Conservation (phyloP, 129 eudicot species). For the Centrapalus pauciflorus region DNA sequence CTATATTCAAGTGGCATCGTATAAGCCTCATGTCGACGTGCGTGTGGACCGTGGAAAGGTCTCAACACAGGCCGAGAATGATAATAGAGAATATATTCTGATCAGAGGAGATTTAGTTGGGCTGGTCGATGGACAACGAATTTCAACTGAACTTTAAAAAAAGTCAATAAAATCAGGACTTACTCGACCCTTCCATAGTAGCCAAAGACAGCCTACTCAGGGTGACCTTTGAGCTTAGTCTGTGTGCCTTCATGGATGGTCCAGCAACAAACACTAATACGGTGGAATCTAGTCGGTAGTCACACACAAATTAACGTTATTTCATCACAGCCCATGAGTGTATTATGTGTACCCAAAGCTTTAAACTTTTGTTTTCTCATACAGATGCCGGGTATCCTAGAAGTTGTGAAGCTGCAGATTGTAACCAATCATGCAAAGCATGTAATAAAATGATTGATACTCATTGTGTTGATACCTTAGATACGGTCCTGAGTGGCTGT, state of each 20-base stretch:
- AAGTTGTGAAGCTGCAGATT: not conserved
- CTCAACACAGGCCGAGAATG: not conserved
- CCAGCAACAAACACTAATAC: not conserved
- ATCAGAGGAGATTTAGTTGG: constrained; percentile 1
- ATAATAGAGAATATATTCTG: constrained; percentile 27
- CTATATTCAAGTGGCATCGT: constrained; percentile 4
- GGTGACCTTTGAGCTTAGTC: constrained; percentile 11
- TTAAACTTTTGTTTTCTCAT: not conserved
- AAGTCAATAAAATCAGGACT: constrained; percentile 4
- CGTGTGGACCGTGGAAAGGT: constrained; percentile 8
- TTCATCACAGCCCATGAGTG: not conserved
- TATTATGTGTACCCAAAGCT: no score
- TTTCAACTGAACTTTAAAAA: constrained; percentile 25
- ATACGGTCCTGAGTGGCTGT: constrained; percentile 16
- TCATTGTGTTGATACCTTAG: not conserved
- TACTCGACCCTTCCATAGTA: constrained; percentile 17
- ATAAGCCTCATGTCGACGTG: constrained; percentile 1
- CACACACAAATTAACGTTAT: no score
- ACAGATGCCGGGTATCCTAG: not conserved
- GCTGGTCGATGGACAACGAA: not conserved
- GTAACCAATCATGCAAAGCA: constrained; percentile 2
- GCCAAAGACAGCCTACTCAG: constrained; percentile 6
- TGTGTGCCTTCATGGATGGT: not conserved
- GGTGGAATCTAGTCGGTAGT: not conserved
- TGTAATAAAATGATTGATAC: constrained; percentile 14